phyloP scores from a whole-genome alignment of 2,329 filamentous ascomycete species.

The Trichothecium roseum region DNA sequence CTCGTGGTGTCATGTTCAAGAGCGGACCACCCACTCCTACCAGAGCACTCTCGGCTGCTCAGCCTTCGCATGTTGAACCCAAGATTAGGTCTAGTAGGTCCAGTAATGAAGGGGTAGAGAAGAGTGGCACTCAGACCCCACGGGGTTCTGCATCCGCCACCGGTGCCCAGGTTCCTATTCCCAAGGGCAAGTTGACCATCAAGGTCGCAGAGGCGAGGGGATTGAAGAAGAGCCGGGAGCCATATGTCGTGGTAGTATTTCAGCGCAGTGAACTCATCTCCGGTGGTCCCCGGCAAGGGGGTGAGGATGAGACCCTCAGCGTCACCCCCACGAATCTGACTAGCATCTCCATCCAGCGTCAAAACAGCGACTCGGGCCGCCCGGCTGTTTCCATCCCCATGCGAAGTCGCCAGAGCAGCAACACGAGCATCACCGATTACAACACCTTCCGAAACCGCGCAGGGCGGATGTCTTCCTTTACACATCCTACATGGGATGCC shows the following conservation, averaged over 20 bases:
- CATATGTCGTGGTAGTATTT: constrained; percentile 94
- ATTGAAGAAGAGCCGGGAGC: constrained; percentile 71
- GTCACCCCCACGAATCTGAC: constrained; percentile 38
- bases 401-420: constrained; percentile 92
- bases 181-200: constrained; percentile 82
- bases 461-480: constrained; percentile 46
- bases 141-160: constrained; percentile 21
- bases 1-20: constrained; percentile 64
- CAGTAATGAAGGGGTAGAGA: constrained; percentile 31
- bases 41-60: constrained; percentile 64
- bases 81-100: constrained; percentile 27
- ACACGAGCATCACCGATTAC: constrained; percentile 70
- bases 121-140: constrained; percentile 44
- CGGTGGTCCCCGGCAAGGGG: constrained; percentile 60
- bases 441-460: constrained; percentile 49
- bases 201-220: constrained; percentile 81
- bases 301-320: constrained; percentile 44
- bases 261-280: constrained; percentile 96
- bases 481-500: constrained; percentile 90
- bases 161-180: constrained; percentile 54
- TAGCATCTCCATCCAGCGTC: constrained; percentile 53
- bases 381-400: constrained; percentile 90
- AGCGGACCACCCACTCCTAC: constrained; percentile 87
- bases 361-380: constrained; percentile 71
- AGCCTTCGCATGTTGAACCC: constrained; percentile 37